Evolutionary conservation across 2,329 filamentous ascomycete species (phyloP).

Genomic region (Stemphylium beticola): DNA sequence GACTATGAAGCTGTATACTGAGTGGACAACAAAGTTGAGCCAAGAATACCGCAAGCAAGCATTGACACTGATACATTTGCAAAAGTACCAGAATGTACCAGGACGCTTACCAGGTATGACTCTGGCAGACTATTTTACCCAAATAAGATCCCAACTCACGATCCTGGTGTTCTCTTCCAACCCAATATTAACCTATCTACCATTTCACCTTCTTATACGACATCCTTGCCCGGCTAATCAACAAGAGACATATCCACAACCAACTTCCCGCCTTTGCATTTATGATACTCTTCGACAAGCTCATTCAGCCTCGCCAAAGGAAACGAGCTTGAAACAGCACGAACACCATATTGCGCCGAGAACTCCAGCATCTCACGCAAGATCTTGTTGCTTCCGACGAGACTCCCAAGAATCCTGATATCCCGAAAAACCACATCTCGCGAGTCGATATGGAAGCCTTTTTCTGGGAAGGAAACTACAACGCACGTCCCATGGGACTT

Average conservation of each 20-base stretch:
- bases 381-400: slow-evolving; percentile 52
- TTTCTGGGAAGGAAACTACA: slow-evolving; percentile 55
- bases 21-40: too few relatives aligned
- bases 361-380: slow-evolving; percentile 52
- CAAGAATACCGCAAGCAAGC: too few relatives aligned
- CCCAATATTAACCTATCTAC: background rate
- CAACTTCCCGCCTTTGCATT: slow-evolving; percentile 54
- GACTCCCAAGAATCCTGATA: slow-evolving; percentile 51
- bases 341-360: slow-evolving; percentile 45
- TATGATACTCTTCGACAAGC: slow-evolving; percentile 54
- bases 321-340: slow-evolving; percentile 46
- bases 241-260: slow-evolving; percentile 50
- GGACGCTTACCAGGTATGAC: too few relatives aligned
- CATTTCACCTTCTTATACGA: too few relatives aligned
- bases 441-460: slow-evolving; percentile 52
- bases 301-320: slow-evolving; percentile 49
- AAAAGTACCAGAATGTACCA: too few relatives aligned
- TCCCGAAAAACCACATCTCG: slow-evolving; percentile 54
- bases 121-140: too few relatives aligned
- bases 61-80: too few relatives aligned
- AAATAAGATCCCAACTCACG: too few relatives aligned
- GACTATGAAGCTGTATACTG: too few relatives aligned
- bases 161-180: background rate
- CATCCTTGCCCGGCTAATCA: background rate
- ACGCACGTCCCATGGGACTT: slow-evolving; percentile 56